Percentiles rank a stretch among this genome's conserved stretches.
These are phyloP conservation scores for Penicillium verhagenii DNA, from an alignment of 495 filamentous ascomycete genomes.

Conservation along the genomic window DNA sequence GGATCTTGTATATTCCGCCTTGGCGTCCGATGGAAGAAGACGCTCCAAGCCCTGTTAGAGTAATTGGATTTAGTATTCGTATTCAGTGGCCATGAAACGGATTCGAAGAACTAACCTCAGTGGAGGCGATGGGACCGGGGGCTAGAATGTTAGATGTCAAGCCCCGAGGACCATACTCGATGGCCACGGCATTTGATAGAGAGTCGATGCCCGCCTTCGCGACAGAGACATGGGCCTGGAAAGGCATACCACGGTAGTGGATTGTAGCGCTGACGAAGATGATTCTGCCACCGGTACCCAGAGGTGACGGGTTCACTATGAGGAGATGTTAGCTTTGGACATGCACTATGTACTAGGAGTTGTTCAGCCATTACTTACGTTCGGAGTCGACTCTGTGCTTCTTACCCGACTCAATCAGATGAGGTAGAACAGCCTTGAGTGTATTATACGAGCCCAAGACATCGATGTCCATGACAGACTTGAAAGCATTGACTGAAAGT, in stretches of 20 bases:
- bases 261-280: slow-evolving; percentile 86
- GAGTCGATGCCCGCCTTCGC: slow-evolving; percentile 93
- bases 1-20: slow-evolving; percentile 30
- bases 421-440: slow-evolving; percentile 81
- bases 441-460: slow-evolving; percentile 92
- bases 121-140: slow-evolving; percentile 71
- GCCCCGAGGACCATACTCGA: slow-evolving; percentile 87
- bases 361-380: slow-evolving; percentile 27
- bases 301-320: slow-evolving; percentile 35
- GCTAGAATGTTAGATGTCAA: slow-evolving; percentile 87
- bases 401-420: slow-evolving; percentile 70
- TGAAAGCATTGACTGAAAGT: slow-evolving; percentile 86
- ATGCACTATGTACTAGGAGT: neutral
- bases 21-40: slow-evolving; percentile 36
- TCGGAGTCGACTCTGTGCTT: slow-evolving; percentile 55
- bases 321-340: neutral
- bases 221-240: slow-evolving; percentile 82
- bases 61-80: neutral
- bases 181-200: slow-evolving; percentile 66
- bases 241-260: slow-evolving; percentile 79
- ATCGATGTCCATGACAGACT: slow-evolving; percentile 94
- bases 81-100: neutral
- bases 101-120: slow-evolving; percentile 45
- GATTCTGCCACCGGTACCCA: slow-evolving; percentile 75
- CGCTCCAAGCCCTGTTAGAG: slow-evolving; percentile 40